Evolutionary conservation across 2,329 filamentous ascomycete species (phyloP).

Genomic region (Cladosporium sp.): DNA sequence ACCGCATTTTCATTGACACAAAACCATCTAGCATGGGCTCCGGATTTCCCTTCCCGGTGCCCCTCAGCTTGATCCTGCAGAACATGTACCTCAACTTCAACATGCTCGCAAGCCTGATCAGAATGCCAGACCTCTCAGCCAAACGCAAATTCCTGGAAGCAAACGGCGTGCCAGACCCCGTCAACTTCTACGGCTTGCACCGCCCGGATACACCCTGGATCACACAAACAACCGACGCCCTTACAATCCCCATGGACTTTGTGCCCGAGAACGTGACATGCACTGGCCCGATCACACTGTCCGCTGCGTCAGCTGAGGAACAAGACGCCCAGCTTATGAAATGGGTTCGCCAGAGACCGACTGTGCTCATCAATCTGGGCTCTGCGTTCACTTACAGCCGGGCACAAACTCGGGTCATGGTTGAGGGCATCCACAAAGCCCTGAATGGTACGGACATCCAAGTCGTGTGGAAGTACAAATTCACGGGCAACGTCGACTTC

Average conservation of each 20-base stretch:
- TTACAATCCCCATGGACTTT: constrained; percentile 4
- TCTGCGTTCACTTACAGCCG: constrained; percentile 6
- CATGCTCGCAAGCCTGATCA: background rate
- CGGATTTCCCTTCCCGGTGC: constrained; percentile 5
- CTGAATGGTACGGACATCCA: constrained; percentile 1
- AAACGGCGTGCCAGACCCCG: constrained; percentile 2
- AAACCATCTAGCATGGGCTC: background rate
- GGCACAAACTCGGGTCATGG: background rate
- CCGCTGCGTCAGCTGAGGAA: constrained; percentile 2
- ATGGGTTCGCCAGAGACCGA: constrained; percentile 4
- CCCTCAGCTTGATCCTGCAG: background rate
- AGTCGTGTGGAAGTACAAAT: constrained; percentile 8
- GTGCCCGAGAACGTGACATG: constrained; percentile 5
- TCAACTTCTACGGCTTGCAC: constrained; percentile 11
- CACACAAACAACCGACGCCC: constrained; percentile 4
- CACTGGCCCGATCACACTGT: background rate
- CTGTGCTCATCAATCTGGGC: constrained; percentile 6
- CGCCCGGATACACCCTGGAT: constrained; percentile 8
- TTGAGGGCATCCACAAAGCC: background rate
- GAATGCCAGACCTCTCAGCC: constrained; percentile 6
- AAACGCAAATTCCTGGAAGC: constrained; percentile 1
- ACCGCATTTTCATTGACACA: background rate
- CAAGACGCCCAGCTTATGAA: constrained; percentile 6
- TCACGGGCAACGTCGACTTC: background rate
- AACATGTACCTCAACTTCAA: constrained; percentile 10